Evolutionary conservation across 495 filamentous ascomycete species (phyloP).

Genomic region (Talaromyces liani): DNA sequence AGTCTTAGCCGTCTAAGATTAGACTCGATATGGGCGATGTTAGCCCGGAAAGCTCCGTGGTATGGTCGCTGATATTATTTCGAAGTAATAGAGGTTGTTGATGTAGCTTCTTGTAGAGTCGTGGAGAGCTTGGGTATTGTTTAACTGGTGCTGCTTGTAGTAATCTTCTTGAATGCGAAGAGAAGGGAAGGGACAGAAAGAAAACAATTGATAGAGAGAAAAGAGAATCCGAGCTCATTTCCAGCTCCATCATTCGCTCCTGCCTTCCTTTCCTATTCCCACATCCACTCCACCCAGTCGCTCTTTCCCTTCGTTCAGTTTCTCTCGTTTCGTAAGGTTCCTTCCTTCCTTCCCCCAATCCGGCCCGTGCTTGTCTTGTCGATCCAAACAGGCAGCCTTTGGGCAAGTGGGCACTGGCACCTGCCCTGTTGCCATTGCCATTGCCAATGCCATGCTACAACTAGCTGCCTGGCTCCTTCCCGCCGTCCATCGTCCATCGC

Average conservation of each 20-base stretch:
- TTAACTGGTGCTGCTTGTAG: not conserved
- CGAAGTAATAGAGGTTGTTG: not conserved
- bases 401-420: not conserved
- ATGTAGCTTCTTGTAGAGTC: not conserved
- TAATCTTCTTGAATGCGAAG: not conserved
- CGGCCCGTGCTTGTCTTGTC: constrained; percentile 6
- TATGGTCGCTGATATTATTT: not conserved
- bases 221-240: not conserved
- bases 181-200: not conserved
- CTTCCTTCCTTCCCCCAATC: not conserved
- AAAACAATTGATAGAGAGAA: not conserved
- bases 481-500: not conserved
- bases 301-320: not conserved
- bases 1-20: not conserved
- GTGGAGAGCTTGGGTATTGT: not conserved
- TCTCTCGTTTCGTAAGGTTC: not conserved
- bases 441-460: too few relatives aligned
- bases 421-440: not conserved
- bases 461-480: not conserved
- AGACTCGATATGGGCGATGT: not conserved
- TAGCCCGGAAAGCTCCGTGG: not conserved
- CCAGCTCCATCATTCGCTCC: not conserved
- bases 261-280: not conserved
- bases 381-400: constrained; percentile 6
- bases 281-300: not conserved